These are phyloP conservation scores for Clathrospora elynae DNA, from an alignment of 2,329 filamentous ascomycete genomes.

Conservation along the genomic window DNA sequence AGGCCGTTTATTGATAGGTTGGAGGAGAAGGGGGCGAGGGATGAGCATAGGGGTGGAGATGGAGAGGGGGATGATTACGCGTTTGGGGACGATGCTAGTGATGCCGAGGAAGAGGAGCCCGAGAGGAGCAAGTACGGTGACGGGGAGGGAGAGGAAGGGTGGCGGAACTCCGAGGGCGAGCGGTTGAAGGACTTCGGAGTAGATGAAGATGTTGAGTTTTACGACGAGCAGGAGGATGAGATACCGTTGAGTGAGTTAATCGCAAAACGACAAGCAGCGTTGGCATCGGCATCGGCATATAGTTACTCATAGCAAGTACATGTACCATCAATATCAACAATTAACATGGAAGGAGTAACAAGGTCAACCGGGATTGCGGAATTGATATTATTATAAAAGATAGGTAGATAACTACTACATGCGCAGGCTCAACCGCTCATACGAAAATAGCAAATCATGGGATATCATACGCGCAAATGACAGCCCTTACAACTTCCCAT, in stretches of 20 bases:
- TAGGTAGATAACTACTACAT: too few relatives aligned
- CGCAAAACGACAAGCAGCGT: conserved; percentile 26
- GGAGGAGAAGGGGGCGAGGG: conserved; percentile 26
- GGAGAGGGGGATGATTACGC: conserved; percentile 24
- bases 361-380: too few relatives aligned
- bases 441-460: too few relatives aligned
- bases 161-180: conserved; percentile 78
- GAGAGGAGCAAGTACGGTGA: conserved; percentile 18
- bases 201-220: conserved; percentile 74
- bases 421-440: too few relatives aligned
- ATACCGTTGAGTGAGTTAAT: conserved; percentile 73
- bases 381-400: too few relatives aligned
- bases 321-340: neutral
- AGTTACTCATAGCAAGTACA: conserved; percentile 1
- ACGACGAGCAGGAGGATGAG: conserved; percentile 68
- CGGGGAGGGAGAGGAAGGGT: conserved; percentile 56
- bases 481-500: too few relatives aligned
- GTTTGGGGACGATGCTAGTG: conserved; percentile 30
- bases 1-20: conserved; percentile 52
- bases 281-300: conserved; percentile 8
- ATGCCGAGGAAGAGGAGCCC: conserved; percentile 23
- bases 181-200: conserved; percentile 77
- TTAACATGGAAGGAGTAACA: too few relatives aligned
- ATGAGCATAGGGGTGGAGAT: conserved; percentile 2
- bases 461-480: too few relatives aligned